Base-by-base conservation (phyloP, 306 rosid genomes). In the Vicia sativa region DNA sequence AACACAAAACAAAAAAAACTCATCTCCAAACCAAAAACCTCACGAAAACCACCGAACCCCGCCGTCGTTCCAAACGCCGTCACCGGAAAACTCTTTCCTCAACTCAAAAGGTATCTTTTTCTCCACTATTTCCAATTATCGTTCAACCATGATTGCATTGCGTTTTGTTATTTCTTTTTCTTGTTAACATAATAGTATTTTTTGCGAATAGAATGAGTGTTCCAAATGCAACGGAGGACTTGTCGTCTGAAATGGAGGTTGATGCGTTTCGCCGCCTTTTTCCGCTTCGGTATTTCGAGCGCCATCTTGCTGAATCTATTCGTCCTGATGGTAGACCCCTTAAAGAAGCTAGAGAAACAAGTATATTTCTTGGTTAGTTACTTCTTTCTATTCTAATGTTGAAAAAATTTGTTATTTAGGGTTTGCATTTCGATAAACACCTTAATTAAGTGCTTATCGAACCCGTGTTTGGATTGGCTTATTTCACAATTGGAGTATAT, bases 191-290 rank as follows among this genome's bases (percentile, higher is more conserved):
- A 59, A 26, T 9, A 65, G n/a, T n/a, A n/a, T n/a, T n/a, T 44
- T 12, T 34, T 34, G 7, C 11, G 31, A 42, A 75, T 39, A 66
- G 71, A 66, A 92, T 86, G 95, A 92, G 75, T 28, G 53, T 79
- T 62, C 77, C 87, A 48, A 80, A 83, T 87, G 71, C 83, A 15
- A 77, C 89, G 3, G 88, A 85, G 45, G 96, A 86, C 73, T 74
- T 87, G 74, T 87, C 96, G 10, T 76, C 85, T 0, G 88, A 87
- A 75, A 68, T 92, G 91, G 98, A 89, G 25, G 91, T 87, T 35
- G 96, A 89, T 64, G 95, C 98, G 67, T 92, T 87, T 67, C 79
- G 93, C 70, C 84, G 90, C 43, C 92, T 92, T 38, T 92, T 87
- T 64, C 98, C 98, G 9, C 83, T 87, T 72, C 88, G 57, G 9